Evolutionary conservation across 352 stramenopile genomes (phyloP), one percentile per base, ranked within the genome.

Genomic region (Globisporangium megalacanthum): DNA sequence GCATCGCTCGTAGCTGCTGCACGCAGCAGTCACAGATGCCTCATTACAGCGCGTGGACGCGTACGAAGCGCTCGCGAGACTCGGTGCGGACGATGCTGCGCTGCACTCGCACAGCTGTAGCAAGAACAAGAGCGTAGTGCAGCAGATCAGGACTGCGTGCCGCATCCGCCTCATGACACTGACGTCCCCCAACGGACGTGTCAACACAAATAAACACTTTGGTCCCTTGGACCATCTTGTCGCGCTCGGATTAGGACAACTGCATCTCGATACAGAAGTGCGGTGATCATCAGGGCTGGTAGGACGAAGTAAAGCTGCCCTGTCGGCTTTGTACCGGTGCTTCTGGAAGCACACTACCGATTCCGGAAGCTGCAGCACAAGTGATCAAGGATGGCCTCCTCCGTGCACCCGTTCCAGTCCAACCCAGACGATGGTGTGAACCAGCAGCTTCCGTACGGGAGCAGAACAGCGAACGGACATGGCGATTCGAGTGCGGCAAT

Each of bases 1-100:
- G 70, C 96, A 99, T 22, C 94, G 88, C 66, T 98, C 89, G 60
- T 98, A 98, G 35, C 75, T 69, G 13, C 33, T 52, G 54, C 84
- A 94, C 1, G 55, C 50, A 36, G 58, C 44, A 7, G 72, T 65
- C 15, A 45, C 57, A 0, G 79, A 89, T 5, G 57, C 47, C 55
- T 88, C 74, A 14, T 74, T 72, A 42, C 84, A 94, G 9, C 84
- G 81, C 11, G 78, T 90, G 0, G 74, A 61, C 13, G 61, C 15
- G 45, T 88, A 89, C 79, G 68, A 88, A 20, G 69, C 66, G 10
- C 75, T 72, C 7, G 71, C 78, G 9, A 84, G 57, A 37, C 54
- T 54, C 35, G 6, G 19, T 2, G 19, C 15, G 7, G 49, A 15
- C 3, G 50, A 10, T 15, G 13, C 17, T 47, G 3, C 49, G 47